Conservation (phyloP, 805 yeast genomes). For the Zygosaccharomyces bailii region DNA sequence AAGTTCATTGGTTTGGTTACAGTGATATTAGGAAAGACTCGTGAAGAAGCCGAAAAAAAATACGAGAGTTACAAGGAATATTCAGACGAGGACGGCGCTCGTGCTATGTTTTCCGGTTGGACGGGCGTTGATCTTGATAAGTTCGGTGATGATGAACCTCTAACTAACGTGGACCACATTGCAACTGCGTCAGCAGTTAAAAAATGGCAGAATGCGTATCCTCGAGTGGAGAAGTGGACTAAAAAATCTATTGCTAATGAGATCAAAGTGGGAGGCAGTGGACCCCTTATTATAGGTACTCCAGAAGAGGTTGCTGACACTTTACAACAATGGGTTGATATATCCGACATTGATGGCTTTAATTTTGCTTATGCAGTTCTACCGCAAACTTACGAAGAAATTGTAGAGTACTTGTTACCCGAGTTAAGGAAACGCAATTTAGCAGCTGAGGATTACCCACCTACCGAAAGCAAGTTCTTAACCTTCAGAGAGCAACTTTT, state of each 20-base stretch:
- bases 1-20: slow-evolving; percentile 41
- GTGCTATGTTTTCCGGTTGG: slow-evolving; percentile 46
- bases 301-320: slow-evolving; percentile 41
- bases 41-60: slow-evolving; percentile 42
- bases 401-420: slow-evolving; percentile 39
- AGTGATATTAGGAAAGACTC: slow-evolving; percentile 40
- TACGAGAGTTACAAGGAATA: slow-evolving; percentile 33
- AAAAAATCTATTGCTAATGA: slow-evolving; percentile 32
- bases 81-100: slow-evolving; percentile 44
- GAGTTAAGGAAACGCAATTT: slow-evolving; percentile 38
- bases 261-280: slow-evolving; percentile 29
- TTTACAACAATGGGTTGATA: slow-evolving; percentile 40
- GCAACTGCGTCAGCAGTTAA: slow-evolving; percentile 35
- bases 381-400: slow-evolving; percentile 40
- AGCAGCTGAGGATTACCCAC: slow-evolving; percentile 39
- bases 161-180: slow-evolving; percentile 32
- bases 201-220: slow-evolving; percentile 27
- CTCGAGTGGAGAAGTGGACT: slow-evolving; percentile 23
- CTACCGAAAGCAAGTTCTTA: slow-evolving; percentile 18
- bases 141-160: slow-evolving; percentile 39
- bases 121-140: slow-evolving; percentile 41
- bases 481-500: slow-evolving; percentile 37
- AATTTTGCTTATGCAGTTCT: slow-evolving; percentile 41
- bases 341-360: slow-evolving; percentile 44
- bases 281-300: slow-evolving; percentile 36